Percentiles rank a stretch among this genome's conserved stretches.
Evolutionary conservation across 805 yeast genomes (phyloP).

Genomic region (Starmerella lactis-condensi): DNA sequence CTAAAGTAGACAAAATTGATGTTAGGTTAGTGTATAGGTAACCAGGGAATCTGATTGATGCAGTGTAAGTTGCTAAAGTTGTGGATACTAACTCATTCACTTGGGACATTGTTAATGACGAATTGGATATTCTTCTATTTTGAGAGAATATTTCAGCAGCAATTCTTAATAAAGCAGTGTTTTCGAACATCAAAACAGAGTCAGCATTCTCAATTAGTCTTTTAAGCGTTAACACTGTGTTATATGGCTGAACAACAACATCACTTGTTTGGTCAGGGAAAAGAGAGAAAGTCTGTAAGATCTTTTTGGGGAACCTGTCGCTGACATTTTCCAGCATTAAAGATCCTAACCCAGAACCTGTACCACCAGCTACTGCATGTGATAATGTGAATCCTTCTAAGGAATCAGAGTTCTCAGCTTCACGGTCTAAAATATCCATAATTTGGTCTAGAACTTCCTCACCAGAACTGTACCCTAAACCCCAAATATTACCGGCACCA

Average conservation of each 20-base stretch:
- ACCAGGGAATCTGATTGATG: conserved; percentile 78
- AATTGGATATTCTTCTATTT: background rate
- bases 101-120: background rate
- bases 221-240: conserved; percentile 63
- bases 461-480: conserved; percentile 70
- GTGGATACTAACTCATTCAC: conserved; percentile 74
- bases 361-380: conserved; percentile 96
- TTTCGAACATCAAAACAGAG: conserved; percentile 76
- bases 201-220: conserved; percentile 73
- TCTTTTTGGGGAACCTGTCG: conserved; percentile 68
- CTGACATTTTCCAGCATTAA: conserved; percentile 54
- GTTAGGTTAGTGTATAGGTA: conserved; percentile 76
- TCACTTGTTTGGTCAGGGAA: conserved; percentile 80
- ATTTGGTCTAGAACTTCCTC: conserved; percentile 50
- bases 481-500: conserved; percentile 87
- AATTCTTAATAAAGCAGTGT: conserved; percentile 58
- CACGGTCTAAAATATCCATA: conserved; percentile 68
- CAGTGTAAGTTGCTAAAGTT: conserved; percentile 67
- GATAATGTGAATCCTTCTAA: conserved; percentile 76
- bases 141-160: conserved; percentile 41
- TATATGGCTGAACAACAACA: conserved; percentile 96
- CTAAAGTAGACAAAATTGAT: conserved; percentile 58
- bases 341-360: conserved; percentile 93
- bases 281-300: conserved; percentile 68
- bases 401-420: conserved; percentile 75